Percentiles rank a stretch among this genome's conserved stretches.
Evolutionary conservation across 768 basidiomycete species (phyloP).

Genomic region (Lactifluus echinatus): DNA sequence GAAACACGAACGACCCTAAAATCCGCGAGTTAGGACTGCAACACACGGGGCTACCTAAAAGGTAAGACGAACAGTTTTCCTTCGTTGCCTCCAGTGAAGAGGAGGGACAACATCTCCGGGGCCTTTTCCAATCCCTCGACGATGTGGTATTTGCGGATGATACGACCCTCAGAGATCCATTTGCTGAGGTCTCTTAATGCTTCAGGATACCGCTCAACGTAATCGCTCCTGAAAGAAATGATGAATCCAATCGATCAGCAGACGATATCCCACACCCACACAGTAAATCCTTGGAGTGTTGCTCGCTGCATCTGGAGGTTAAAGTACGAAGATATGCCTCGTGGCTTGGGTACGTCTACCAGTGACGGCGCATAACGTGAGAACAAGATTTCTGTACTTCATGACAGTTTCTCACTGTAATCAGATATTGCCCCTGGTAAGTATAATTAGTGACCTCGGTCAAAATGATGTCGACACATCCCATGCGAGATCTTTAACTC

Average conservation of each 20-base stretch:
- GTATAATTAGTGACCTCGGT: neutral
- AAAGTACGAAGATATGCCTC: slow-evolving; percentile 57
- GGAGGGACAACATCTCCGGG: slow-evolving; percentile 55
- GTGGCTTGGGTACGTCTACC: slow-evolving; percentile 51
- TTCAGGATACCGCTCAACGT: slow-evolving; percentile 46
- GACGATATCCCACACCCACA: slow-evolving; percentile 38
- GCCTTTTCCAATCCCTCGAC: slow-evolving; percentile 70
- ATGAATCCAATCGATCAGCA: neutral
- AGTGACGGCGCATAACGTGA: neutral
- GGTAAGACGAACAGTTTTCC: slow-evolving; percentile 53
- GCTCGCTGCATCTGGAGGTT: slow-evolving; percentile 71
- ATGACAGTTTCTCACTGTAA: slow-evolving; percentile 52
- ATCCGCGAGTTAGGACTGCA: neutral
- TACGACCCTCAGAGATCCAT: slow-evolving; percentile 53
- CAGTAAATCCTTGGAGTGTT: slow-evolving; percentile 75
- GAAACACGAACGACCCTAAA: slow-evolving; percentile 50
- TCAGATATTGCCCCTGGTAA: slow-evolving; percentile 68
- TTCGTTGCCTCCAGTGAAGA: slow-evolving; percentile 70
- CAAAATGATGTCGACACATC: neutral
- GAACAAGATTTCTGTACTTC: neutral
- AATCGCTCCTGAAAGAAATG: slow-evolving; percentile 53
- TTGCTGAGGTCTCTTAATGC: slow-evolving; percentile 50
- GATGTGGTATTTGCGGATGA: slow-evolving; percentile 76
- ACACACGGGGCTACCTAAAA: neutral
- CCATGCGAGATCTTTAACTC: slow-evolving; percentile 20